Evolutionary conservation across 768 basidiomycete genomes (phyloP), one percentile per base, ranked within the genome.

Genomic region (Coprinopsis cinerea): DNA sequence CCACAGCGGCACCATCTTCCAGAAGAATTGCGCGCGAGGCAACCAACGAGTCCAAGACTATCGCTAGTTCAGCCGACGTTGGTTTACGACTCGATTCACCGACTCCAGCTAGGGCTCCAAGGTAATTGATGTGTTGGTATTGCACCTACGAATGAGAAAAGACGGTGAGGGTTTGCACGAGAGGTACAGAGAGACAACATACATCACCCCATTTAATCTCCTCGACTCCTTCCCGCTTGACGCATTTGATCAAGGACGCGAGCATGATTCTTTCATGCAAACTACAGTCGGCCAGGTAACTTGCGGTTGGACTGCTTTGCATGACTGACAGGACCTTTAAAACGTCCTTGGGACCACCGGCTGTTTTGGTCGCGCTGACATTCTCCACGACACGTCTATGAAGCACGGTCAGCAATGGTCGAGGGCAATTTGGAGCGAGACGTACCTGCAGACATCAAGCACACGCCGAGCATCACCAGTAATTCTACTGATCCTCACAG

Each of bases 381-480:
- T 90, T 77, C 63, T 95, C 93, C 4, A 93, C 89, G 0, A 89
- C 83, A 0, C 92, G 86, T 57, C 88, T 89, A 49, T 18, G 40
- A 43, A 36, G 10, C 48, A 18, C 47, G 27, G 37, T 10, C 46
- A 11, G 14, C 28, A 30, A 11, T 27, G 32, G 17, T 32, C 40
- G 36, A 32, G 30, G 9, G n/a, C 37, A 20, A 18, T 9, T 17
- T 10, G 22, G 17, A 10, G 11, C 7, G 39, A 40, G n/a, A 43
- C 74, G 44, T 51, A 88, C 83, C 94, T 75, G 68, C 92, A 96
- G 40, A 95, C 87, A 62, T 99, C 96, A 51, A 99, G 72, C 4
- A 94, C 88, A 25, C 94, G 76, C 46, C 96, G 73, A 0, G 96
- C 96, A 64, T 99, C 96, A 23, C 96, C 96, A 49, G 91, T 94